phyloP scores from a whole-genome alignment of 2,329 filamentous ascomycete genomes.

The Trichoderma sp. region DNA sequence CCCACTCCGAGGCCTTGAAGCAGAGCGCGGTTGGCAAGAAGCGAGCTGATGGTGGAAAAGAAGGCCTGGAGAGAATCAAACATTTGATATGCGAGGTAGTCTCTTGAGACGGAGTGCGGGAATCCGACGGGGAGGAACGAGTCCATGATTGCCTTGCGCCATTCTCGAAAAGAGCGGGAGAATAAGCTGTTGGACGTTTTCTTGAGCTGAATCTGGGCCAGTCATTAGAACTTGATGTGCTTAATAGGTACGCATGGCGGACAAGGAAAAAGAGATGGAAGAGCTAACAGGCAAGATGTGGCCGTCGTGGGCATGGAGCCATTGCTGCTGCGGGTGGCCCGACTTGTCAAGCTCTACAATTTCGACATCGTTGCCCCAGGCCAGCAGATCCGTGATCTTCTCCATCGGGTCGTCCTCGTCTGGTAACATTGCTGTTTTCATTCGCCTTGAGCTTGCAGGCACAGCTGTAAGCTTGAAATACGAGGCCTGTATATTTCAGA shows the following conservation, averaged over 20 bases:
- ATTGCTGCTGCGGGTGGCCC: constrained; percentile 42
- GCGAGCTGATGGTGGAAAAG: constrained; percentile 76
- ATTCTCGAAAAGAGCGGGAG: constrained; percentile 40
- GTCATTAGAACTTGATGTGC: background rate
- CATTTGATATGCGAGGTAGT: constrained; percentile 76
- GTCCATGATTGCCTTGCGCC: constrained; percentile 56
- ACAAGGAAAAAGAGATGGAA: background rate
- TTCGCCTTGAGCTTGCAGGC: background rate
- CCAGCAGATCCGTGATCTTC: constrained; percentile 30
- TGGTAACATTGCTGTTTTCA: background rate
- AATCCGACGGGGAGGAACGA: constrained; percentile 88
- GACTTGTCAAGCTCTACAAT: constrained; percentile 46
- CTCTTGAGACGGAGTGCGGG: constrained; percentile 80
- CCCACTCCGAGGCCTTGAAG: constrained; percentile 82
- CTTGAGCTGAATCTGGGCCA: constrained; percentile 34
- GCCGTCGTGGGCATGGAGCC: constrained; percentile 40
- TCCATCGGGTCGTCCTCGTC: background rate
- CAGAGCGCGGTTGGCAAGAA: constrained; percentile 81
- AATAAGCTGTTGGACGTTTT: constrained; percentile 35
- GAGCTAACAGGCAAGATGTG: constrained; percentile 37
- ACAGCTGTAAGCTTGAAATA: background rate
- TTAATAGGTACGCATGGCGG: background rate
- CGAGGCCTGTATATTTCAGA: background rate
- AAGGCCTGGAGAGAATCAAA: constrained; percentile 83
- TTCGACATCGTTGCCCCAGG: constrained; percentile 37